Conservation (phyloP, 306 rosid species). For the Gynostemma pentaphyllum region DNA sequence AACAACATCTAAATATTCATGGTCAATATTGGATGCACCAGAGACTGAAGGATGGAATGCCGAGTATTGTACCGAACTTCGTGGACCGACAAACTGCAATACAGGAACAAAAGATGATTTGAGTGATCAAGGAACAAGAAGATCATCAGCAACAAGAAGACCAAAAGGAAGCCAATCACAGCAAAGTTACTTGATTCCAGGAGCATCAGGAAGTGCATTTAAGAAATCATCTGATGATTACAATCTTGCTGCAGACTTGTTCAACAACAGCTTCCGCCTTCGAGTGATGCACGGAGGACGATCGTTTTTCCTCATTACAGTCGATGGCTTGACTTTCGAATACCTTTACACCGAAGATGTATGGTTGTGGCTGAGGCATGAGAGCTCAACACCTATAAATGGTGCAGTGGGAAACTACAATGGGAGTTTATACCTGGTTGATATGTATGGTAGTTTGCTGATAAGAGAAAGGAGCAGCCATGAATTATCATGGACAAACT, state of each 20-base stretch:
- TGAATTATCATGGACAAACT: conserved; percentile 66
- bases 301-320: conserved; percentile 63
- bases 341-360: conserved; percentile 54
- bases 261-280: conserved; percentile 46
- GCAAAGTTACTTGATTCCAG: conserved; percentile 39
- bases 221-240: conserved; percentile 31
- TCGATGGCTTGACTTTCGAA: conserved; percentile 60
- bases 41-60: conserved; percentile 97
- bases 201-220: conserved; percentile 12
- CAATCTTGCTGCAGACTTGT: conserved; percentile 40
- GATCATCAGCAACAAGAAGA: conserved; percentile 39
- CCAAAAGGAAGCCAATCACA: conserved; percentile 54
- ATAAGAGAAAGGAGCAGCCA: conserved; percentile 62
- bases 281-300: conserved; percentile 65
- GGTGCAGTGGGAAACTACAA: conserved; percentile 82
- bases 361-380: conserved; percentile 91
- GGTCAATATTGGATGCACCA: conserved; percentile 75
- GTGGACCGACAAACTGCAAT: conserved; percentile 70
- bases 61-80: conserved; percentile 75
- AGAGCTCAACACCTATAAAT: conserved; percentile 47
- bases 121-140: conserved; percentile 33
- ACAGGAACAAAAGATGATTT: conserved; percentile 58
- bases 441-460: conserved; percentile 55
- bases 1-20: conserved; percentile 39
- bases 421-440: conserved; percentile 70